Conservation (phyloP, 805 yeast genomes). For the Candida vartiovaarae region DNA sequence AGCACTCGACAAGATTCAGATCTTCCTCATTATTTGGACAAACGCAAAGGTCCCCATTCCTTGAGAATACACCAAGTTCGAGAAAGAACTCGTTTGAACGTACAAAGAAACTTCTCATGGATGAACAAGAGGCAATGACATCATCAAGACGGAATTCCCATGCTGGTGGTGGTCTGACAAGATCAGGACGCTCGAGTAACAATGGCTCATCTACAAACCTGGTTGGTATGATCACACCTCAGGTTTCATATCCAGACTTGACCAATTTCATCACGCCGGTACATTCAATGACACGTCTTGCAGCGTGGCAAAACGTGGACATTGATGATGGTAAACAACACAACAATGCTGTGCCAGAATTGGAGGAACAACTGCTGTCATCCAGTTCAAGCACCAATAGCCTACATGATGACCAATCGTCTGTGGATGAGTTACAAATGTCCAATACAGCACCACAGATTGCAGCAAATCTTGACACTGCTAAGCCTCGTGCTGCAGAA, state of each 20-base stretch:
- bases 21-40: constrained; percentile 23
- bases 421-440: not conserved
- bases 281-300: constrained; percentile 1
- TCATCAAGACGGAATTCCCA: not conserved
- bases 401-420: constrained; percentile 7
- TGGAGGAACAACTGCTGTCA: constrained; percentile 18
- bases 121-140: constrained; percentile 10
- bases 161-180: no score
- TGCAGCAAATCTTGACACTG: no score
- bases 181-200: not conserved
- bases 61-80: not conserved
- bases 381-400: constrained; percentile 20
- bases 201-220: constrained; percentile 1
- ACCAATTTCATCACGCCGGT: constrained; percentile 2
- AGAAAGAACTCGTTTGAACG: constrained; percentile 12
- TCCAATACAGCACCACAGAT: not conserved
- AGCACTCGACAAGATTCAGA: constrained; percentile 17
- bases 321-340: constrained; percentile 20
- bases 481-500: no score
- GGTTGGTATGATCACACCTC: constrained; percentile 6
- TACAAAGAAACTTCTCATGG: constrained; percentile 7
- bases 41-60: constrained; percentile 17
- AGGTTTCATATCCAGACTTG: not conserved
- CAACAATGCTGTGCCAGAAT: constrained; percentile 16
- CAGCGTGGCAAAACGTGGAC: constrained; percentile 20